These are phyloP conservation scores for Themeda triandra DNA, from an alignment of 176 grass and related monocot genomes.

Conservation along the genomic window DNA sequence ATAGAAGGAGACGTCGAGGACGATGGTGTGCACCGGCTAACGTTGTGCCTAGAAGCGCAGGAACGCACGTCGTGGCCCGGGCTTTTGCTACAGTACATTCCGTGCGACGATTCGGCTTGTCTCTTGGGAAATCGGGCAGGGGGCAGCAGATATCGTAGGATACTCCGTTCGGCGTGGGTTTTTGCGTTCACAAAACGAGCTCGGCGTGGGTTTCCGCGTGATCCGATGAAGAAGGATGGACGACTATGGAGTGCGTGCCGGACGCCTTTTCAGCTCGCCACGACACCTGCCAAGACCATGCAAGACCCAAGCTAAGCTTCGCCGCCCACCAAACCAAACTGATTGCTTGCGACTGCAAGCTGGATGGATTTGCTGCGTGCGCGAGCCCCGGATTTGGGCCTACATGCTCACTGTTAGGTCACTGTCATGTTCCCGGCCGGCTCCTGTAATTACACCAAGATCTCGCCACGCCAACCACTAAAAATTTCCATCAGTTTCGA, in stretches of 20 bases:
- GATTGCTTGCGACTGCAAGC: not conserved
- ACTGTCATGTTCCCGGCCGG: not conserved
- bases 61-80: conserved; percentile 17
- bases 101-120: conserved; percentile 22
- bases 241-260: not conserved
- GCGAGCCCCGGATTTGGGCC: conserved; percentile 21
- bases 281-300: not conserved
- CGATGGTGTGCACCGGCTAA: not conserved
- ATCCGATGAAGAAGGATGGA: conserved; percentile 19
- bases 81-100: conserved; percentile 23
- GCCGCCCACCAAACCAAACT: conserved; percentile 22
- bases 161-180: conserved; percentile 9
- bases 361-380: not conserved
- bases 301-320: not conserved
- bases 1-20: not conserved
- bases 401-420: conserved; percentile 15
- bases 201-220: conserved; percentile 13
- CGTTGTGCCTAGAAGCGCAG: not conserved
- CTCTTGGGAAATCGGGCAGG: conserved; percentile 24
- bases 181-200: not conserved
- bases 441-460: not conserved
- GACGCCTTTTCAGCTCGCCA: conserved; percentile 18
- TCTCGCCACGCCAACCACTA: not conserved
- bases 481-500: not conserved
- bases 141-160: conserved; percentile 26